Evolutionary conservation across 768 basidiomycete genomes (phyloP).

Genomic region (Trametes cubensis): DNA sequence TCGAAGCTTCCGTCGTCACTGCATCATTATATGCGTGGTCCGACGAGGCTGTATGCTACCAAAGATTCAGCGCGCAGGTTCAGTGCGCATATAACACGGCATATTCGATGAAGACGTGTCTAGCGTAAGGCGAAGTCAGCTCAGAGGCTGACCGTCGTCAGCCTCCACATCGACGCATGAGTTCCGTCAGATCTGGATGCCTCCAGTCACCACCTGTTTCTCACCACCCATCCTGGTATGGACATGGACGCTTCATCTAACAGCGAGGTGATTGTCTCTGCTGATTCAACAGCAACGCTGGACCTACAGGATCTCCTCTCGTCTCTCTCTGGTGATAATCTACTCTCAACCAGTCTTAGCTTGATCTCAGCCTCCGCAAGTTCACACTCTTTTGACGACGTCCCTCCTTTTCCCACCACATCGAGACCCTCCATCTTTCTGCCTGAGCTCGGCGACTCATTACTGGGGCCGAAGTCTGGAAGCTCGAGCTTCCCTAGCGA

Average conservation of each 20-base stretch:
- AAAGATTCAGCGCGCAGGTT: no score
- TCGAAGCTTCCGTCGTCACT: no score
- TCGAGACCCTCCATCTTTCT: conserved; percentile 34
- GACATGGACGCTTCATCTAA: neutral
- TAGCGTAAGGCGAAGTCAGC: neutral
- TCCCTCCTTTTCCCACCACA: conserved; percentile 38
- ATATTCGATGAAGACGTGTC: no score
- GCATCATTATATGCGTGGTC: no score
- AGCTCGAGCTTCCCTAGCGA: neutral
- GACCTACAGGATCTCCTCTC: conserved; percentile 21
- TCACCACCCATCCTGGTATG: neutral
- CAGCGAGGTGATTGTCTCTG: conserved; percentile 3
- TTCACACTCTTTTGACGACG: conserved; percentile 29
- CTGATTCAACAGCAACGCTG: conserved; percentile 17
- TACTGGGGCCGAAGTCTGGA: neutral
- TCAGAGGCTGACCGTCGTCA: neutral
- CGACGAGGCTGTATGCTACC: no score
- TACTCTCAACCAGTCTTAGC: conserved; percentile 31
- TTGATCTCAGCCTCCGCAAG: conserved; percentile 22
- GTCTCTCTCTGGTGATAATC: conserved; percentile 11
- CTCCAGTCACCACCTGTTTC: neutral
- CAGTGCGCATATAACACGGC: no score
- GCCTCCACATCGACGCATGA: neutral
- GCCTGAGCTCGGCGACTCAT: neutral
- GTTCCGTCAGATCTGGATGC: neutral